Evolutionary conservation across 2,329 filamentous ascomycete species (phyloP), one percentile per base, ranked within the genome.

Genomic region (Cytospora schulzeri): DNA sequence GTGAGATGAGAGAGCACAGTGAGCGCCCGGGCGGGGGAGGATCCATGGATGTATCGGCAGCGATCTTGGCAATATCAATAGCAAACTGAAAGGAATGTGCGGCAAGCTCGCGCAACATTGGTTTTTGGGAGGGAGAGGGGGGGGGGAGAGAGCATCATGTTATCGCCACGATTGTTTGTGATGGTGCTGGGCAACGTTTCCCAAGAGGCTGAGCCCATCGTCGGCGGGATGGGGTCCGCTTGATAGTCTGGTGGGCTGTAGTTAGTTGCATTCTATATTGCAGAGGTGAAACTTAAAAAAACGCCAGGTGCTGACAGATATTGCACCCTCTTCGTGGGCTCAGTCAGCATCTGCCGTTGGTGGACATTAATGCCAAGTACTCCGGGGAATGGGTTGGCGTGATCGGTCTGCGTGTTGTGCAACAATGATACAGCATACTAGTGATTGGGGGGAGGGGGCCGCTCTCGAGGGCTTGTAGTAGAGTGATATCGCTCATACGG

Each of bases 121-220:
- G n/a, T 45, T 19, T 6, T n/a, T 4, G 38, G 38, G 11, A 38
- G 35, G 15, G 35, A 4, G 35, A 2, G 35, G 35, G 12, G 35
- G 12, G 5, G 11, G 8, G 8, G 35, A n/a, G n/a, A n/a, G n/a
- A n/a, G n/a, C n/a, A n/a, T n/a, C 15, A 15, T 38, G 35, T 12
- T 38, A 33, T 33, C 26, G 53, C 29, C 53, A 35, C 53, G 6
- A 11, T 38, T 38, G 51, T 12, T n/a, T 22, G n/a, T 51, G 51
- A 29, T 60, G 59, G 59, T 65, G 63, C 35, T 24, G 29, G 29
- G 60, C 51, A 48, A 60, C 48, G 51, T 29, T 52, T 15, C 24
- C 22, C 63, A 31, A 63, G 64, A 66, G 60, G 60, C 50, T 52
- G 64, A 35, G 17, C 22, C n/a, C 35, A 26, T 52, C 53, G 12